These are phyloP conservation scores for Psilocybe subaeruginosa DNA, from an alignment of 768 basidiomycete species.

Conservation along the genomic window DNA sequence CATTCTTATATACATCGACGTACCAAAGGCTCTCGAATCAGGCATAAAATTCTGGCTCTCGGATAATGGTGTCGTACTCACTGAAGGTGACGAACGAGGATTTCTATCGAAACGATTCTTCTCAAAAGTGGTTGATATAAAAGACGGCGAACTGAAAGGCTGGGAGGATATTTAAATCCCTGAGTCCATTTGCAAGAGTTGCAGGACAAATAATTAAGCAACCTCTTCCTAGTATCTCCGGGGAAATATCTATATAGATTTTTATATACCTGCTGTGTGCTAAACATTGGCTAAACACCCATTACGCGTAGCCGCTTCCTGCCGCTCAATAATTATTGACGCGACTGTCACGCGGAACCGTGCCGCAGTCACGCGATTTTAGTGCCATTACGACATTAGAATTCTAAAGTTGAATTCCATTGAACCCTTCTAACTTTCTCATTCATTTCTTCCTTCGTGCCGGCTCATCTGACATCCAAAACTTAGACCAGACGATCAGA, in stretches of 20 bases:
- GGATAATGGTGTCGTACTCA: constrained; percentile 87
- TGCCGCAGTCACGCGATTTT: constrained; percentile 14
- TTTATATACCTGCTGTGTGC: no score
- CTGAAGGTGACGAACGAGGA: constrained; percentile 72
- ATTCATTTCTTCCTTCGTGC: neutral
- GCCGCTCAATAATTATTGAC: constrained; percentile 1
- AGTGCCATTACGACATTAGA: neutral
- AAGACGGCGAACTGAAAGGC: constrained; percentile 33
- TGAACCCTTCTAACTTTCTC: neutral
- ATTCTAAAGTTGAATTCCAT: no score
- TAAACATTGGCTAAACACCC: no score
- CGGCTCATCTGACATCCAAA: neutral
- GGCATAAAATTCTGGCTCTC: constrained; percentile 81
- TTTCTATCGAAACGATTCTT: constrained; percentile 69
- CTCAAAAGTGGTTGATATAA: constrained; percentile 59
- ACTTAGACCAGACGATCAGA: neutral
- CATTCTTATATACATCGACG: constrained; percentile 81
- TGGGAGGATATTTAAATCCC: constrained; percentile 31
- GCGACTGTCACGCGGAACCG: constrained; percentile 15
- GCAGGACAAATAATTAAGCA: no score
- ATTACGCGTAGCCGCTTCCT: no score
- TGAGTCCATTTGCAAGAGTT: no score
- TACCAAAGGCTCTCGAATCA: constrained; percentile 66
- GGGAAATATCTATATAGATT: no score
- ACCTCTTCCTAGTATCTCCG: no score